Percentiles rank a stretch among this genome's conserved stretches.
These are phyloP conservation scores for Solanum medicagineum DNA, from an alignment of 257 asterid genomes.

Conservation along the genomic window DNA sequence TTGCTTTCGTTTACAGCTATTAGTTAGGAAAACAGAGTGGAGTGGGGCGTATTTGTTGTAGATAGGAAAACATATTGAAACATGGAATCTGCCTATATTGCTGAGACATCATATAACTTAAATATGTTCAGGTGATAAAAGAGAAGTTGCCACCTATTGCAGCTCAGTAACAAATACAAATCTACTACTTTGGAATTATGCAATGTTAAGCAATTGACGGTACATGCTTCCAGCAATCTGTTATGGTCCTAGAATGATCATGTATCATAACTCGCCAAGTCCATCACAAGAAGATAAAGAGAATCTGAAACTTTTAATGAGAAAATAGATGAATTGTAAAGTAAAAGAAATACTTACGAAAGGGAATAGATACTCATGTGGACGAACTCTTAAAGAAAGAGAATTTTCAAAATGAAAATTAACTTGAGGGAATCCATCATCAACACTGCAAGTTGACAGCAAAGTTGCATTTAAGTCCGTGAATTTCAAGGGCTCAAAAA, in stretches of 20 bases:
- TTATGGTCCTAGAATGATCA: neutral
- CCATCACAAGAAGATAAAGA: neutral
- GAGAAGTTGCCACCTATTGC: neutral
- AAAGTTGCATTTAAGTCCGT: neutral
- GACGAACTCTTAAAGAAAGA: conserved; percentile 74
- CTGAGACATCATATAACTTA: neutral
- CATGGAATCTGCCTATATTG: neutral
- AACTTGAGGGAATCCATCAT: conserved; percentile 85
- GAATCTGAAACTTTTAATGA: neutral
- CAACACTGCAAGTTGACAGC: conserved; percentile 61
- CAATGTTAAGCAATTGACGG: neutral
- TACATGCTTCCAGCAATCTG: neutral
- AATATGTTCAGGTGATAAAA: neutral
- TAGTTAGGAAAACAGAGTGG: neutral
- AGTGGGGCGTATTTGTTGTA: neutral
- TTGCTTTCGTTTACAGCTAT: neutral
- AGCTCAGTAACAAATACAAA: neutral
- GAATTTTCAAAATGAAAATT: conserved; percentile 77
- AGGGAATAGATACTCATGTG: conserved; percentile 86
- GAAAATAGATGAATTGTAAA: neutral
- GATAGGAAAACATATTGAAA: neutral
- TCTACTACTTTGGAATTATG: neutral
- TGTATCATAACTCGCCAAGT: neutral
- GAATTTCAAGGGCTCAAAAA: neutral
- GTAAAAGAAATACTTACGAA: conserved; percentile 55